Conservation (phyloP, 495 filamentous ascomycete species). For the Trypethelium eluteriae region DNA sequence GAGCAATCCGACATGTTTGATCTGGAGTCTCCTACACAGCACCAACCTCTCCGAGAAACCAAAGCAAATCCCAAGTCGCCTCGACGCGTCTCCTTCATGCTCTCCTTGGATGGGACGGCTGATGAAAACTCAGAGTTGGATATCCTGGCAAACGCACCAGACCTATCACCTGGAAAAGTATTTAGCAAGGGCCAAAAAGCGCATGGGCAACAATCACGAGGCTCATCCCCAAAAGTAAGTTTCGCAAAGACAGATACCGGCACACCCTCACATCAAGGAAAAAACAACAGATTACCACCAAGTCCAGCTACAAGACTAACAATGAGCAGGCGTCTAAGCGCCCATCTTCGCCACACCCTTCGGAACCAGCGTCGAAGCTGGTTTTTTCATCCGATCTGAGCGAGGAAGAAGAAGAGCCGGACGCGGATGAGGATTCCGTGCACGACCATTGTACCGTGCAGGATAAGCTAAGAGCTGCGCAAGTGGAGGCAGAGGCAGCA, state of each 20-base stretch:
- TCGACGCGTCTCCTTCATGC: slow-evolving; percentile 27
- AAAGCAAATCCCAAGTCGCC: slow-evolving; percentile 28
- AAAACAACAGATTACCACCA: background rate
- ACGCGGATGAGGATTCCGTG: slow-evolving; percentile 20
- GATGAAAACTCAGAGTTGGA: slow-evolving; percentile 16
- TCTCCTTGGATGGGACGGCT: background rate
- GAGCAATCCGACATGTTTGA: slow-evolving; percentile 27
- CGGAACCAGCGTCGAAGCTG: background rate
- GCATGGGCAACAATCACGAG: background rate
- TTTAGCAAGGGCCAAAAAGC: background rate
- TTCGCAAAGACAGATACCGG: background rate
- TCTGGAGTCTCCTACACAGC: slow-evolving; percentile 27
- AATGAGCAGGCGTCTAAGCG: background rate
- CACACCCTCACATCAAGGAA: background rate
- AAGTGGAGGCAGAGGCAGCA: slow-evolving; percentile 35
- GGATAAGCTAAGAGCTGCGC: slow-evolving; percentile 36
- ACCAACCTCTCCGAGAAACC: slow-evolving; percentile 26
- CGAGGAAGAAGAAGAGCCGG: background rate
- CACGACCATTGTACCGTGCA: slow-evolving; percentile 27
- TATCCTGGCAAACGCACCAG: background rate
- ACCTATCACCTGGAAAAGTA: slow-evolving; percentile 7
- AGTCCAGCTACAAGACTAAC: background rate
- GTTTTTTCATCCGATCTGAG: slow-evolving; percentile 1
- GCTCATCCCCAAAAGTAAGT: background rate
- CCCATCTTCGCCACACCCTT: background rate